A percentile compares a stretch with the other conserved stretches of the same genome.
These are phyloP conservation scores for Aurantiochytrium sp. DNA, from an alignment of 108 stramenopile species.

Conservation along the genomic window DNA sequence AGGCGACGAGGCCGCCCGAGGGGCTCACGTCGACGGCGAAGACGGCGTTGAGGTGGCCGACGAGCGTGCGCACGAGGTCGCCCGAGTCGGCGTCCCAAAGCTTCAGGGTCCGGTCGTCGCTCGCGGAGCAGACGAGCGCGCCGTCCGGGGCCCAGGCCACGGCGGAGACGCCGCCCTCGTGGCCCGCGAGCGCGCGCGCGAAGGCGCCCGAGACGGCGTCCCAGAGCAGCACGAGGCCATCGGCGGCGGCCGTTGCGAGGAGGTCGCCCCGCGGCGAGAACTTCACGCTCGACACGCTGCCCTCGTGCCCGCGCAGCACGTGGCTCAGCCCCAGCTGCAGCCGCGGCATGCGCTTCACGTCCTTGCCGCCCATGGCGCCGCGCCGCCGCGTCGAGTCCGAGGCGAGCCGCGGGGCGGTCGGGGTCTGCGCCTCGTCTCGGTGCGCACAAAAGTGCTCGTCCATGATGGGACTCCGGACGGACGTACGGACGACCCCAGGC, in stretches of 20 bases:
- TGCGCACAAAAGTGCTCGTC: too few species aligned
- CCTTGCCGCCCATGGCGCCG: neutral
- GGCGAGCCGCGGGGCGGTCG: too few species aligned
- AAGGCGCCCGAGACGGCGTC: neutral
- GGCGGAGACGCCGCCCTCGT: neutral
- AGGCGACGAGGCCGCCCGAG: constrained; percentile 52
- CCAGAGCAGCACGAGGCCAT: neutral
- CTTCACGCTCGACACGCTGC: neutral
- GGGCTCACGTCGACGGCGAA: constrained; percentile 32
- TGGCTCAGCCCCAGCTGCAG: neutral
- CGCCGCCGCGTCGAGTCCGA: too few species aligned
- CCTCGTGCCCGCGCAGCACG: neutral
- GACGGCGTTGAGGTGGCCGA: neutral
- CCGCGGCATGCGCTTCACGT: neutral
- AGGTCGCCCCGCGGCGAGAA: neutral
- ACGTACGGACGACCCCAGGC: too few species aligned
- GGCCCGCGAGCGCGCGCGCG: neutral
- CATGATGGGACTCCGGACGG: too few species aligned
- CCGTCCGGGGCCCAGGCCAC: neutral
- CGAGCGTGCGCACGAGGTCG: neutral
- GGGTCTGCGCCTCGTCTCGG: too few species aligned
- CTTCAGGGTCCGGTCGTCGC: neutral
- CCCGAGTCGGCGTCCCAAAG: neutral
- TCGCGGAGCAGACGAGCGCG: neutral
- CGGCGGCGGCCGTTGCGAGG: neutral